Evolutionary conservation across 495 filamentous ascomycete genomes (phyloP), one percentile per base, ranked within the genome.

Genomic region (Aspergillus asperescens): DNA sequence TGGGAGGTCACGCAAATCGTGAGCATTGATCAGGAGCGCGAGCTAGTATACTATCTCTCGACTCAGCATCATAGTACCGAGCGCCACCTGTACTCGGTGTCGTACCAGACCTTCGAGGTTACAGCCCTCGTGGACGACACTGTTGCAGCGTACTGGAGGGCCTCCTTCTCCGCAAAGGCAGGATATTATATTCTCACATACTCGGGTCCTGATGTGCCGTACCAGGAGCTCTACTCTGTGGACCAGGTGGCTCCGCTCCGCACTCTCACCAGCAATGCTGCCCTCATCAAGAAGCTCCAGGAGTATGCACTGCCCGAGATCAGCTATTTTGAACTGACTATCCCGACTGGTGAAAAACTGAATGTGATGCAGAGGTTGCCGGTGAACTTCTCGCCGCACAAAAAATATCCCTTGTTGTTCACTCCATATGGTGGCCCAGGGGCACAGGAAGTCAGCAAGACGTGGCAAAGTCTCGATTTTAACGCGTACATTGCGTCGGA

Each of bases 51-150:
- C 40, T 60, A 60, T 38, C 35, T 56, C 18, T 60, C 57, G 5
- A 60, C 53, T 12, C 57, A 56, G 27, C 57, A 54, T 19, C 57
- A 60, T 39, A 60, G 57, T 34, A 60, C 57, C 0, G 57, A 60
- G 40, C 49, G 53, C 2, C 57, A 60, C 23, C 49, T 60, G 1
- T 60, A 60, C 32, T 60, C 57, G 8, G 57, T 60, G 5, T 60
- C 57, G 0, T 60, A 56, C 18, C 19, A 15, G 7, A 60, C 53
- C n/a, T 56, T 54, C 24, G 24, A 56, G 9, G 29, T 54, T 25
- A 60, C 53, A 0, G 44, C 57, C 3, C 45, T 60, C 0, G 57
- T 60, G 12, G 57, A 60, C 35, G 57, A 60, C 20, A 50, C 52
- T 9, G 48, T 56, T 7, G 37, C 53, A 4, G 57, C 49, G 3